These are phyloP conservation scores for Sporodiniella umbellata DNA, from an alignment of 371 early-diverging fungal genomes.

Conservation along the genomic window DNA sequence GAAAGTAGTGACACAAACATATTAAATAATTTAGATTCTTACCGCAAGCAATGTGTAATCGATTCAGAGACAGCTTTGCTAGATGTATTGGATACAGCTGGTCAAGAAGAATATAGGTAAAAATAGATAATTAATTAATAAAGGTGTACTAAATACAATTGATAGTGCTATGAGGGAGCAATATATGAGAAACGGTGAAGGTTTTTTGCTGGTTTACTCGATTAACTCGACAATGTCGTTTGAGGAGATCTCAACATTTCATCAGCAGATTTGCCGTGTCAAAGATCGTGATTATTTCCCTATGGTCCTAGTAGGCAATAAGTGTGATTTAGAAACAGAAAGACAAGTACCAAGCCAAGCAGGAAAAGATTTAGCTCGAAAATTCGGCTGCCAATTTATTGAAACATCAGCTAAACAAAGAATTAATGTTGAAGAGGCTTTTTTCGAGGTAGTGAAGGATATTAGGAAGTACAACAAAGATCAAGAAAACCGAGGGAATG, in stretches of 20 bases:
- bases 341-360: slow-evolving; percentile 49
- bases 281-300: slow-evolving; percentile 84
- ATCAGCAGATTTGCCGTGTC: slow-evolving; percentile 77
- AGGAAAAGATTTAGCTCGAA: slow-evolving; percentile 24
- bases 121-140: too few species aligned
- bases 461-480: slow-evolving; percentile 41
- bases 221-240: slow-evolving; percentile 77
- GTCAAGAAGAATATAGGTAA: slow-evolving; percentile 91
- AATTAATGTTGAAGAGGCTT: slow-evolving; percentile 91
- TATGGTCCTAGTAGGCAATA: slow-evolving; percentile 92
- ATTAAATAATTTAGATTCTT: slow-evolving; percentile 89
- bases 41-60: slow-evolving; percentile 85
- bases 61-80: slow-evolving; percentile 81
- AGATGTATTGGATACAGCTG: slow-evolving; percentile 92
- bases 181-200: slow-evolving; percentile 65
- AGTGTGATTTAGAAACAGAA: slow-evolving; percentile 85
- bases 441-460: slow-evolving; percentile 82
- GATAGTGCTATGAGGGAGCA: neutral
- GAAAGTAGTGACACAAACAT: too few species aligned
- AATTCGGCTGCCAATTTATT: slow-evolving; percentile 41
- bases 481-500: slow-evolving; percentile 13
- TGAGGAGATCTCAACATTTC: slow-evolving; percentile 76
- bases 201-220: slow-evolving; percentile 51
- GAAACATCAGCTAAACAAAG: slow-evolving; percentile 90
- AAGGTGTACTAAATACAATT: too few species aligned